Conservation (phyloP, 2,329 filamentous ascomycete species). For the Sarocladiaceae sp. region DNA sequence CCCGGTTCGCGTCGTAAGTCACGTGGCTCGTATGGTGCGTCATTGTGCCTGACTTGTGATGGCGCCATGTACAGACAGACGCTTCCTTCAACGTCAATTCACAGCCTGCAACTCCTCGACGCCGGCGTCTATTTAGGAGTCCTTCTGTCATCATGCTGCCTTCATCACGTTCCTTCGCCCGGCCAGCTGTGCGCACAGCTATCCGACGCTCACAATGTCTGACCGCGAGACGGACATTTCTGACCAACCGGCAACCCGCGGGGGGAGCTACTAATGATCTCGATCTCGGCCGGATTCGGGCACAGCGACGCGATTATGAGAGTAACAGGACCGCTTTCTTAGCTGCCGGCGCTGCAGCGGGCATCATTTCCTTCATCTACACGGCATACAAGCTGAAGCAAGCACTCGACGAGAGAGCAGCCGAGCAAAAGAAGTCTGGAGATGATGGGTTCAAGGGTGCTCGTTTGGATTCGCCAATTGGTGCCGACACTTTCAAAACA, state of each 20-base stretch:
- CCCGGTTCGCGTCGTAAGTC: neutral
- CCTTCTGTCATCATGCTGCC: neutral
- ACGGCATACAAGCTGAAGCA: constrained; percentile 48
- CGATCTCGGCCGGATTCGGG: constrained; percentile 44
- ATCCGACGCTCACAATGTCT: neutral
- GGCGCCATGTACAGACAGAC: neutral
- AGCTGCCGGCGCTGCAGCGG: constrained; percentile 43
- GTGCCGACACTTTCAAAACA: constrained; percentile 41
- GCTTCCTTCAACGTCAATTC: neutral
- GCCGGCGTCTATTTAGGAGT: neutral
- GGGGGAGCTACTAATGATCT: constrained; percentile 41
- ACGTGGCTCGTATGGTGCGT: neutral
- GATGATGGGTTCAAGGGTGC: constrained; percentile 26
- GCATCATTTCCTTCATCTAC: constrained; percentile 46
- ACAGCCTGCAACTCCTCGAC: neutral
- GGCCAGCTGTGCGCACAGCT: neutral
- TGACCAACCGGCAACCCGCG: neutral
- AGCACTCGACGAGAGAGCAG: constrained; percentile 29
- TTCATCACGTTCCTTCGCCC: neutral
- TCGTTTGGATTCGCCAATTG: constrained; percentile 33
- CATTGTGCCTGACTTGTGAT: neutral
- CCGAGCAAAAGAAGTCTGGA: constrained; percentile 19
- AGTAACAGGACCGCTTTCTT: constrained; percentile 48
- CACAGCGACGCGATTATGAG: constrained; percentile 45
- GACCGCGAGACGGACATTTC: neutral